These are phyloP conservation scores for Aspergillus avenaceus DNA, from an alignment of 495 filamentous ascomycete species.

Conservation along the genomic window DNA sequence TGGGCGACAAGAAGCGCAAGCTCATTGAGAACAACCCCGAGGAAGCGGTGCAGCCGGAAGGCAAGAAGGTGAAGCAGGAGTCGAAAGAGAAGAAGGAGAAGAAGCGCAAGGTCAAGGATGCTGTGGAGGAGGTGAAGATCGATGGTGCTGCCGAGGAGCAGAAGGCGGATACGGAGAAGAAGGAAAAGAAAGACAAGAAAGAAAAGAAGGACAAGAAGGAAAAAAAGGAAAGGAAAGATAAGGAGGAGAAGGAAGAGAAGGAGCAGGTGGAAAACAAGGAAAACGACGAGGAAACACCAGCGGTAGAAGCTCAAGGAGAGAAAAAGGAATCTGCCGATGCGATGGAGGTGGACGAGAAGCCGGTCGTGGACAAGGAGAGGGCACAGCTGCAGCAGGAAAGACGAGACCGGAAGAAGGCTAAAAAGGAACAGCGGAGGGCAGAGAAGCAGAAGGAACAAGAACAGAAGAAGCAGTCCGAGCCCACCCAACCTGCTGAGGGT, in stretches of 20 bases:
- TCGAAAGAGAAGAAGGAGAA: constrained; percentile 30
- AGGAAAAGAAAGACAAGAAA: constrained; percentile 18
- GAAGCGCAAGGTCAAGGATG: constrained; percentile 15
- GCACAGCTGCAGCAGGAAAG: too few species aligned
- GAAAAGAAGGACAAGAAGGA: constrained; percentile 21
- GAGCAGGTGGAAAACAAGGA: constrained; percentile 10
- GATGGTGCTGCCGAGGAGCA: constrained; percentile 13
- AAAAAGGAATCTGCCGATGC: constrained; percentile 11
- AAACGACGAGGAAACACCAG: constrained; percentile 6
- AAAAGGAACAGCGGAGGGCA: constrained; percentile 12
- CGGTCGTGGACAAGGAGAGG: neutral
- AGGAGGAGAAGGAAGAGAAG: constrained; percentile 13
- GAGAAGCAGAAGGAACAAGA: too few species aligned
- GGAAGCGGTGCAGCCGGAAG: constrained; percentile 29
- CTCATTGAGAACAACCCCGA: constrained; percentile 19
- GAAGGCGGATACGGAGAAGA: constrained; percentile 18
- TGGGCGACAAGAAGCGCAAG: constrained; percentile 47
- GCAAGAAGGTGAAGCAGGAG: constrained; percentile 40
- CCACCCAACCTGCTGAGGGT: constrained; percentile 16
- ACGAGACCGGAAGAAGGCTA: constrained; percentile 7
- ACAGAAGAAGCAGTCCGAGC: too few species aligned
- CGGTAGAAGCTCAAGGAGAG: neutral
- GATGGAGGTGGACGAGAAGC: constrained; percentile 17
- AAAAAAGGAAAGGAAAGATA: constrained; percentile 13
- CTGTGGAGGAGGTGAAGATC: constrained; percentile 11